Evolutionary conservation across 441 rosid genomes (phyloP).

Genomic region (Adansonia grandidieri): DNA sequence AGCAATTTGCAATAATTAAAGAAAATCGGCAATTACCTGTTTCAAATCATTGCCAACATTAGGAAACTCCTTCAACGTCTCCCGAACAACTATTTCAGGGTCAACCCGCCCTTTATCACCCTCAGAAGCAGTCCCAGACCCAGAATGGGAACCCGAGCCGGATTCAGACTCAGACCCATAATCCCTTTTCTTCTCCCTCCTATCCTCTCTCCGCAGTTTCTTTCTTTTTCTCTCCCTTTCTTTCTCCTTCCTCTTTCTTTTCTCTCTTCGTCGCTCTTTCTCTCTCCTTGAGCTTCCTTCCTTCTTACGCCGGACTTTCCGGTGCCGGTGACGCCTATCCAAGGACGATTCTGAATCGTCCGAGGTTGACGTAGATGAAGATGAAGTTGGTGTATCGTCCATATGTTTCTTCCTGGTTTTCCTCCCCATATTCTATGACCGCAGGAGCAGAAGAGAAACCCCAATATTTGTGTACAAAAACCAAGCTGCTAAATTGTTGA

Average conservation of each 20-base stretch:
- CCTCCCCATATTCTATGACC: slow-evolving; percentile 37
- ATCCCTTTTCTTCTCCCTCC: slow-evolving; percentile 49
- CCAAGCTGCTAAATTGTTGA: not conserved
- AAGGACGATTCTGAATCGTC: slow-evolving; percentile 58
- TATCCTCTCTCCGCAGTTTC: slow-evolving; percentile 43
- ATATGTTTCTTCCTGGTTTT: slow-evolving; percentile 49
- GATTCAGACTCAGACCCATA: slow-evolving; percentile 44
- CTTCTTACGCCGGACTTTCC: slow-evolving; percentile 43
- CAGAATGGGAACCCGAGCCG: slow-evolving; percentile 37
- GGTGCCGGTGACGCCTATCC: slow-evolving; percentile 41
- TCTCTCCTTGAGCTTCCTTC: slow-evolving; percentile 59
- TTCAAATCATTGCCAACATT: slow-evolving; percentile 67
- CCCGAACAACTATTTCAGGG: slow-evolving; percentile 55
- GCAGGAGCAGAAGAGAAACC: not conserved
- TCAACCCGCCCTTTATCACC: slow-evolving; percentile 34
- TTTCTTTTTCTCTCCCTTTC: slow-evolving; percentile 46
- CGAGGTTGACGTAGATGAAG: slow-evolving; percentile 47
- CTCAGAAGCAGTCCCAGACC: slow-evolving; percentile 33
- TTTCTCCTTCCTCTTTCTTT: slow-evolving; percentile 35
- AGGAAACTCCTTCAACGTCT: slow-evolving; percentile 67
- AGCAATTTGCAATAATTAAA: not conserved
- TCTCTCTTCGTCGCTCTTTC: slow-evolving; percentile 54
- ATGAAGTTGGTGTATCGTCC: slow-evolving; percentile 42
- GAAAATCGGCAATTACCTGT: slow-evolving; percentile 46
- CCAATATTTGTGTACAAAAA: not conserved